Evolutionary conservation across 805 yeast species (phyloP).

Genomic region (Lachancea fermentati): DNA sequence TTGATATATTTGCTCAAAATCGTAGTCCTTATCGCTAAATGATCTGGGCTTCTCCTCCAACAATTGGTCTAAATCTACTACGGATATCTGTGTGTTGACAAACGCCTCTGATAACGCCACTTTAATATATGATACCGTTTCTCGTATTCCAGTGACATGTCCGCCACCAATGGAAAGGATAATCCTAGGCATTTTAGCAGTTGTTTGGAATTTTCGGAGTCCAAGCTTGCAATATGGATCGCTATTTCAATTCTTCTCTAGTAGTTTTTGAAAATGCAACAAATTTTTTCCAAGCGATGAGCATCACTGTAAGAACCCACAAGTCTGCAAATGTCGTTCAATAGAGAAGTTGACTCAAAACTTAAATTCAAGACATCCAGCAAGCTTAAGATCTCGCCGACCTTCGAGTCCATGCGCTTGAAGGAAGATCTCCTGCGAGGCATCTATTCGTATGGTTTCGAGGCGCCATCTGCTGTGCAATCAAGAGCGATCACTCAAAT

Average conservation of each 20-base stretch:
- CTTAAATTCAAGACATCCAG: constrained; percentile 60
- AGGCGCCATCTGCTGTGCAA: constrained; percentile 94
- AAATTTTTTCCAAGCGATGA: constrained; percentile 8
- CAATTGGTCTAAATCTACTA: constrained; percentile 40
- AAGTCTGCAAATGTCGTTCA: constrained; percentile 44
- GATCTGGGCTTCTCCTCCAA: constrained; percentile 13
- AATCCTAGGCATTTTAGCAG: constrained; percentile 4
- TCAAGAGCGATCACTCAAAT: constrained; percentile 94
- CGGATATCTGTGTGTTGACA: constrained; percentile 22
- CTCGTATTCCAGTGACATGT: constrained; percentile 27
- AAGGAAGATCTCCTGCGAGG: constrained; percentile 58
- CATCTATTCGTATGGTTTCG: constrained; percentile 86
- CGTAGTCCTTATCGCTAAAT: constrained; percentile 27
- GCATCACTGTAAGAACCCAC: constrained; percentile 2
- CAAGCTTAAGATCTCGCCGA: constrained; percentile 43
- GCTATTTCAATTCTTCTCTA: not conserved
- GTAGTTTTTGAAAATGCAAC: not conserved
- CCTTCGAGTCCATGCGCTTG: constrained; percentile 71
- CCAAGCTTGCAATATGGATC: not conserved
- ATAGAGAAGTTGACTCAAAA: constrained; percentile 52
- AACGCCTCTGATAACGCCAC: constrained; percentile 25
- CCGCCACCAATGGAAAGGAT: constrained; percentile 28
- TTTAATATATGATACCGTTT: constrained; percentile 36
- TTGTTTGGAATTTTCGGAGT: not conserved
- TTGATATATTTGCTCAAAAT: constrained; percentile 28